These are phyloP conservation scores for Quercus suber DNA, from an alignment of 306 rosid genomes.

Conservation along the genomic window DNA sequence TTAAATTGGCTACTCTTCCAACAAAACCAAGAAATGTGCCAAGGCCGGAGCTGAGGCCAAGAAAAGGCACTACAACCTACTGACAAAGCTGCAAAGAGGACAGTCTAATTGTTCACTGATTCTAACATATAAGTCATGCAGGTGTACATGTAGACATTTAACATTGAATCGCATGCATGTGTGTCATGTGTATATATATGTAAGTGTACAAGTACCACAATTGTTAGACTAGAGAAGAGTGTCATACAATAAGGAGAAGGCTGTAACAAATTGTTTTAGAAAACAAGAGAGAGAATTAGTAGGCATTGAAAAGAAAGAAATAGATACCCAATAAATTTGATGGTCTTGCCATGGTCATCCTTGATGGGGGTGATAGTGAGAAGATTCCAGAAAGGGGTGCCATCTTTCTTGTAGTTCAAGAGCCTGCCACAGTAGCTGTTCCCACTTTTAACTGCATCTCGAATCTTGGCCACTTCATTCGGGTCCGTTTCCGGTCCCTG, in stretches of 20 bases:
- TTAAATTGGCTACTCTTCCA: background rate
- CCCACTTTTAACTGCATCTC: conserved; percentile 70
- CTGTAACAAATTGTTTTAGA: background rate
- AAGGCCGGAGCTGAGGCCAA: background rate
- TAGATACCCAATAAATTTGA: conserved; percentile 78
- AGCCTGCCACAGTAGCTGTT: conserved; percentile 79
- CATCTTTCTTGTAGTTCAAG: conserved; percentile 89
- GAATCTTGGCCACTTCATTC: conserved; percentile 71
- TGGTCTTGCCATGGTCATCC: conserved; percentile 61
- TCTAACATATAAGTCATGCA: background rate
- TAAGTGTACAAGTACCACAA: too few relatives aligned
- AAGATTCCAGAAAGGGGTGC: conserved; percentile 95
- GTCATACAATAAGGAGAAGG: too few relatives aligned
- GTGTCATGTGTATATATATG: too few relatives aligned
- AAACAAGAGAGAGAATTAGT: background rate
- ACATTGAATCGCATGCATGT: too few relatives aligned
- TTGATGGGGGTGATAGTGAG: conserved; percentile 88
- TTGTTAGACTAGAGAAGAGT: too few relatives aligned
- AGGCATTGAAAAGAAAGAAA: conserved; percentile 2
- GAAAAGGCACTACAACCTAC: background rate
- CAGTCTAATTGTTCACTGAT: background rate
- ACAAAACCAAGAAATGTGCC: background rate
- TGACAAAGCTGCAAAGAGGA: background rate
- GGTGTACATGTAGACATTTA: background rate
- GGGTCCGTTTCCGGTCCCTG: conserved; percentile 87